Base-by-base conservation (phyloP, 768 basidiomycete genomes). In the Mycena leptocephala region DNA sequence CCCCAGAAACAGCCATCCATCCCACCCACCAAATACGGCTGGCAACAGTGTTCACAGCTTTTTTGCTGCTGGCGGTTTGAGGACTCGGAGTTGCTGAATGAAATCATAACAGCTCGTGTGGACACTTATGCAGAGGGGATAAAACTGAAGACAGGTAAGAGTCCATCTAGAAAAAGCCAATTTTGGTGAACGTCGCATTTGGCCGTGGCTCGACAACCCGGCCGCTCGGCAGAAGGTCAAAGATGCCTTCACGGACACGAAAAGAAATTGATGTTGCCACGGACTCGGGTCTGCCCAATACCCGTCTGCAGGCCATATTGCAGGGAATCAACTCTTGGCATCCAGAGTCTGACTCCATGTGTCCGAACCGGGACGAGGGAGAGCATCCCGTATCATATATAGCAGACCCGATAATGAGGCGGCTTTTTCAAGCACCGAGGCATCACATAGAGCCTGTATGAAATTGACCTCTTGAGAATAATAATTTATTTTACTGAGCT, bases 151-250 rank as follows among this genome's bases (percentile, higher is more conserved):
- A 24, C 22, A 51, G 20, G 48, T 24, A 2, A 51, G n/a, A 6
- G 22, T 11, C n/a, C 24, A 51, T n/a, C n/a, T 5, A 18, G 6
- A 51, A 24, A 22, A 51, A n/a, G 22, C 8, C 20, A 11, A 51
- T 6, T 4, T 4, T 4, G 4, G 11, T 16, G 4, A 16, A 4
- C 9, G 4, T 9, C 7, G 13, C 6, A 6, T 16, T 4, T 9
- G 5, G 3, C 48, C 48, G 6, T 51, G 48, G 48, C 48, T 51
- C 5, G 48, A 51, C 48, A 11, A 51, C n/a, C 20, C n/a, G 22
- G 24, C 24, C n/a, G 48, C 48, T 51, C 48, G 48, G 11, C 48
- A 51, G 48, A 51, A n/a, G 14, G 5, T 51, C 48, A 24, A 51
- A 24, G 48, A 51, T 4, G 48, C 11, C 6, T 51, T 51, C n/a